phyloP scores from a whole-genome alignment of 2,329 filamentous ascomycete genomes.

The Stemphylium vesicarium region DNA sequence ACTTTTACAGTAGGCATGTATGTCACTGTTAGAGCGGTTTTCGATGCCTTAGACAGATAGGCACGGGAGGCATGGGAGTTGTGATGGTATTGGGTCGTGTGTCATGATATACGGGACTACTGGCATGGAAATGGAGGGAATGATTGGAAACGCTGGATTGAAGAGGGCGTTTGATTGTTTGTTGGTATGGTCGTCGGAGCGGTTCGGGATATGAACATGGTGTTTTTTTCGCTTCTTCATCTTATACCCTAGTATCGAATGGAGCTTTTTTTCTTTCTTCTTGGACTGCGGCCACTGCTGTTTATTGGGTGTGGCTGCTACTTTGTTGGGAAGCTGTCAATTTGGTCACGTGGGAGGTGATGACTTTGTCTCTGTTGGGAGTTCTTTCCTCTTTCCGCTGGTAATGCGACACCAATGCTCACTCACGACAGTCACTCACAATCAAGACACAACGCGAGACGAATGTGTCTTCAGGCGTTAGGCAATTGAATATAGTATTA shows the following conservation, averaged over 20 bases:
- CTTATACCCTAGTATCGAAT: constrained; percentile 23
- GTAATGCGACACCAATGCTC: too few relatives aligned
- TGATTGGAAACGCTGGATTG: not conserved
- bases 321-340: too few relatives aligned
- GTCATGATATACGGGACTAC: constrained; percentile 8
- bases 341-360: too few relatives aligned
- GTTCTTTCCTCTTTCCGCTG: too few relatives aligned
- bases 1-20: not conserved
- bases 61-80: not conserved
- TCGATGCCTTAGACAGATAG: not conserved
- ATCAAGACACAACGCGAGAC: too few relatives aligned
- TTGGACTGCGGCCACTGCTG: too few relatives aligned
- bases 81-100: not conserved
- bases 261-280: constrained; percentile 5
- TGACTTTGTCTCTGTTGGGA: too few relatives aligned
- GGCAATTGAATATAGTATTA: too few relatives aligned
- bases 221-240: constrained; percentile 10
- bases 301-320: too few relatives aligned
- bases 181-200: not conserved
- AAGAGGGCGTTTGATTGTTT: not conserved
- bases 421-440: too few relatives aligned
- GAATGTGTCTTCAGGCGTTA: too few relatives aligned
- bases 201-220: not conserved
- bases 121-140: not conserved
- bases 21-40: not conserved